These are phyloP conservation scores for Chiua virens DNA, from an alignment of 768 basidiomycete genomes.

Conservation along the genomic window DNA sequence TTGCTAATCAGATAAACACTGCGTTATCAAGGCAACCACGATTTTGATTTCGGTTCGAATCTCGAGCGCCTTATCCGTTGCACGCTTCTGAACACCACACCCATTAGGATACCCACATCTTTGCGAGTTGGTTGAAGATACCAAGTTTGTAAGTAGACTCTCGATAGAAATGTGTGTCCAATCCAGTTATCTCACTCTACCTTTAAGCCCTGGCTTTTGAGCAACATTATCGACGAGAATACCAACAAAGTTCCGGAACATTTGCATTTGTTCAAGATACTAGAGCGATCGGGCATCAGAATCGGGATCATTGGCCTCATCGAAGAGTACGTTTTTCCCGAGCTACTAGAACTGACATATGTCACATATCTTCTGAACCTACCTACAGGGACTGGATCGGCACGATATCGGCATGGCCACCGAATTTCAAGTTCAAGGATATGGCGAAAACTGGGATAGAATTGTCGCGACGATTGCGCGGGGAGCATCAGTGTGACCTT, in stretches of 20 bases:
- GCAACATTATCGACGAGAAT: constrained; percentile 75
- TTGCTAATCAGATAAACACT: constrained; percentile 6
- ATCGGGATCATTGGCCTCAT: constrained; percentile 86
- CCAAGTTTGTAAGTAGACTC: constrained; percentile 60
- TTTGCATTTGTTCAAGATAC: constrained; percentile 59
- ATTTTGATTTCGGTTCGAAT: constrained; percentile 79
- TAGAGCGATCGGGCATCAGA: constrained; percentile 68
- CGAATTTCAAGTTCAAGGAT: constrained; percentile 70
- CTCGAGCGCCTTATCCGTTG: not conserved
- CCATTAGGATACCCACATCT: constrained; percentile 60
- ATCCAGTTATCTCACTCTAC: not conserved
- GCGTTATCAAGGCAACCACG: constrained; percentile 71
- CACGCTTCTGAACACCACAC: not conserved
- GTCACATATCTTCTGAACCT: not conserved
- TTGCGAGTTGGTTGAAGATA: constrained; percentile 66
- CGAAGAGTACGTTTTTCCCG: constrained; percentile 53
- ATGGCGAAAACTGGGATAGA: constrained; percentile 74
- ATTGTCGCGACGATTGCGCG: constrained; percentile 72
- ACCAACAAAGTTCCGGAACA: constrained; percentile 63
- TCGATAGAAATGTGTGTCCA: not conserved
- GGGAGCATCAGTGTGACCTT: constrained; percentile 71
- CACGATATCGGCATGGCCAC: constrained; percentile 85
- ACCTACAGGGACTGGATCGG: constrained; percentile 78
- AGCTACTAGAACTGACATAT: not conserved
- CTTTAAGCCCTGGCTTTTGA: constrained; percentile 81